phyloP scores from a whole-genome alignment of 345 rosid species.

The Trapa bicornis region DNA sequence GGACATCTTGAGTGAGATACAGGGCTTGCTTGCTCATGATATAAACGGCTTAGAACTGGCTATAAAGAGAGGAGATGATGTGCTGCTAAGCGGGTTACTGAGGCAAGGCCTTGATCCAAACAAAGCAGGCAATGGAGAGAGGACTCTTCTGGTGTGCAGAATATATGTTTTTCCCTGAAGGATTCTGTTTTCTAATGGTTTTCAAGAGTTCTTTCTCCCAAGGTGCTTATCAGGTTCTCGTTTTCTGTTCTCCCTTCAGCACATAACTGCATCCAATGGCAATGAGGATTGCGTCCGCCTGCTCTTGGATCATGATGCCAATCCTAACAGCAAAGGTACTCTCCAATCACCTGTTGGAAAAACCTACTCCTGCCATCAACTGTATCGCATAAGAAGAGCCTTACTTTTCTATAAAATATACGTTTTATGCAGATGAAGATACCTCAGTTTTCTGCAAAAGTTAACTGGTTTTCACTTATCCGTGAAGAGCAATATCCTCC shows the following conservation, averaged over 20 bases:
- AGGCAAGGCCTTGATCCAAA: constrained; percentile 82
- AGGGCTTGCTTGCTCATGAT: constrained; percentile 70
- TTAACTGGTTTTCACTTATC: neutral
- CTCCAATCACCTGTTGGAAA: neutral
- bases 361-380: neutral
- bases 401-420: neutral
- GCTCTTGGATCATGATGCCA: constrained; percentile 53
- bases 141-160: constrained; percentile 62
- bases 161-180: constrained; percentile 1
- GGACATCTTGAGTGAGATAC: constrained; percentile 50
- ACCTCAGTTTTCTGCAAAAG: neutral
- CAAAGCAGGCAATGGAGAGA: constrained; percentile 59
- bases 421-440: neutral
- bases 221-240: neutral
- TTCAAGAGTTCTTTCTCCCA: neutral
- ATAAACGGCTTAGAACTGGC: constrained; percentile 68
- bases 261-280: constrained; percentile 79
- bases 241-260: constrained; percentile 26
- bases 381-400: neutral
- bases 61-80: constrained; percentile 66
- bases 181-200: neutral
- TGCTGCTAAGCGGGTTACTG: constrained; percentile 56
- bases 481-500: neutral
- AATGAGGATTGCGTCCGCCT: constrained; percentile 54
- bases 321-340: constrained; percentile 65